Conservation (phyloP, 176 grass and related monocot genomes). For the Alopecurus myosuroides region DNA sequence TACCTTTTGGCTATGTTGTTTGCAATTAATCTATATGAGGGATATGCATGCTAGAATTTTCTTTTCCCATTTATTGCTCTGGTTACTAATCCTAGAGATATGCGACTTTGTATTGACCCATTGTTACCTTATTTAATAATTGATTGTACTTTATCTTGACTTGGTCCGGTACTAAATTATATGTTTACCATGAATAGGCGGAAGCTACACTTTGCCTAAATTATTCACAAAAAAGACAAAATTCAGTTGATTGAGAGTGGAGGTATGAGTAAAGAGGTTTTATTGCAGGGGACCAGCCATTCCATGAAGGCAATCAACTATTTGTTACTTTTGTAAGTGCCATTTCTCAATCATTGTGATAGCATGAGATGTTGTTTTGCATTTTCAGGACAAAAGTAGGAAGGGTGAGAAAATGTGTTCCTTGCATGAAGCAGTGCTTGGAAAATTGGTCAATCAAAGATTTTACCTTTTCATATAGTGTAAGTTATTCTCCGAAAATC, state of each 20-base stretch:
- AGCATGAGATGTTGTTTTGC: background rate
- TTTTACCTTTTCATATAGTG: constrained; percentile 78
- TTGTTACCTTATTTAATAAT: no score
- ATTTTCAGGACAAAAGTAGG: constrained; percentile 64
- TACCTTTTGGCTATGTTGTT: no score
- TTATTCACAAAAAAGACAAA: constrained; percentile 87
- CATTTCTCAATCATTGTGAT: background rate
- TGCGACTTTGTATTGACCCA: no score
- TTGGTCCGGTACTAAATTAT: no score
- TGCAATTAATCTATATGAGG: no score
- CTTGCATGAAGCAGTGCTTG: constrained; percentile 67
- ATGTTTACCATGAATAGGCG: no score
- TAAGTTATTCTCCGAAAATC: constrained; percentile 41
- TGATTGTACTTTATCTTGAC: no score
- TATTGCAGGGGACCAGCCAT: constrained; percentile 77
- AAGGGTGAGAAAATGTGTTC: constrained; percentile 59
- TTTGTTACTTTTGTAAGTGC: constrained; percentile 4
- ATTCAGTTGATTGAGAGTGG: constrained; percentile 71
- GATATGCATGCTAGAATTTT: no score
- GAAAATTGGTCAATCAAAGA: constrained; percentile 82
- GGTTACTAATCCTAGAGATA: no score
- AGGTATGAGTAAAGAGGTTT: constrained; percentile 71
- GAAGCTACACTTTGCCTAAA: constrained; percentile 73
- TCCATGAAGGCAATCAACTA: constrained; percentile 68
- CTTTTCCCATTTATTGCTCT: no score